Conservation (phyloP, 805 yeast species). For the Yarrowia sp. region DNA sequence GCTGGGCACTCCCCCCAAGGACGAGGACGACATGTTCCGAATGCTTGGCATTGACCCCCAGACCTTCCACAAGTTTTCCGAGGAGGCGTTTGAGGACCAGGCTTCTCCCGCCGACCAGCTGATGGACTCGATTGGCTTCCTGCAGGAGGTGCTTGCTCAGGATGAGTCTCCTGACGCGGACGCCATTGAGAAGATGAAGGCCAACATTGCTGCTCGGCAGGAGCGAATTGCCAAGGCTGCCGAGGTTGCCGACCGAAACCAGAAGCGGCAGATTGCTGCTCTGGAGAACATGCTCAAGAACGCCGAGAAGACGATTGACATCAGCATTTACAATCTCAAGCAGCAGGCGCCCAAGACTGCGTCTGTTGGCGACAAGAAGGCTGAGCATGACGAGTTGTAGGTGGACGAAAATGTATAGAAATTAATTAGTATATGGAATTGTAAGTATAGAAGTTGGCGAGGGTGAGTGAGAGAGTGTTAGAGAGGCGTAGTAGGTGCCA, state of each 20-base stretch:
- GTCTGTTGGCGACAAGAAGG: background rate
- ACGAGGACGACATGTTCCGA: slow-evolving; percentile 23
- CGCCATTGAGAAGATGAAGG: slow-evolving; percentile 16
- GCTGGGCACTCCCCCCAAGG: slow-evolving; percentile 25
- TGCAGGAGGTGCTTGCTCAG: slow-evolving; percentile 19
- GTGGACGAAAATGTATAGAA: background rate
- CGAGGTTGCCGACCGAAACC: slow-evolving; percentile 21
- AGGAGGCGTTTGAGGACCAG: slow-evolving; percentile 24
- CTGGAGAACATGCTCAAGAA: slow-evolving; percentile 22
- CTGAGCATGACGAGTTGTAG: slow-evolving; percentile 17
- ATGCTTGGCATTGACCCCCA: slow-evolving; percentile 23
- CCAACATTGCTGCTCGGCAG: slow-evolving; percentile 22
- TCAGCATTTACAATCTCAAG: slow-evolving; percentile 11
- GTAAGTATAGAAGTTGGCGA: too few relatives aligned
- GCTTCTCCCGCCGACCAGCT: slow-evolving; percentile 18
- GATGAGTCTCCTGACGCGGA: slow-evolving; percentile 2
- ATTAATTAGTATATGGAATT: too few relatives aligned
- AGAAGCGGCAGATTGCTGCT: slow-evolving; percentile 20
- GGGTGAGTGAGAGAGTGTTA: too few relatives aligned
- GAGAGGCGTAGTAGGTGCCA: too few relatives aligned
- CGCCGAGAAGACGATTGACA: slow-evolving; percentile 21
- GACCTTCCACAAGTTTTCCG: slow-evolving; percentile 17
- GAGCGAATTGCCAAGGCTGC: background rate
- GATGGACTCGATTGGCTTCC: slow-evolving; percentile 20
- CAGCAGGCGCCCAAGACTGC: slow-evolving; percentile 20